Evolutionary conservation across 1,284 basidiomycete species (phyloP), one percentile per base, ranked within the genome.

Genomic region (Trichosporon asahii): DNA sequence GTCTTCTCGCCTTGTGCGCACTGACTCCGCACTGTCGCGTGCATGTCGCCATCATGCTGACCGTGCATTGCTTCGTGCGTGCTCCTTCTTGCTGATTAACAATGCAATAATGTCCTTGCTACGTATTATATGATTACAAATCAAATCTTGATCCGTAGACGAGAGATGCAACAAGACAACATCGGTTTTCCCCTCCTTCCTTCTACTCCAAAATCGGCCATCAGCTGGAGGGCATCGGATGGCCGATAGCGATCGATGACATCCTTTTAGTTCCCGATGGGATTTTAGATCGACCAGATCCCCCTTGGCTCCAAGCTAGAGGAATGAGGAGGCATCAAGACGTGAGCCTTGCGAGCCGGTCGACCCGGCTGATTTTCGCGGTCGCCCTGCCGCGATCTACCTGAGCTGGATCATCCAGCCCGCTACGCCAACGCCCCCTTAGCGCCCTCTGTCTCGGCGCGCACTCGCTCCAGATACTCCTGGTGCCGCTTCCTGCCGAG

Each of bases 401-500:
- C 21, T 23, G 49, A 25, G 18, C 40, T 44, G 18, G 40, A 44
- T 44, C 40, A n/a, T 44, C 18, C 18, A 18, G 40, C 15, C 40
- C 18, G 44, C 21, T 35, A 18, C 31, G 60, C 61, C 53, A 57
- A 21, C 53, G 23, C 29, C 15, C 33, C 57, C 21, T 21, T 53
- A n/a, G 40, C 27, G 27, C n/a, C 64, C 35, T 44, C 40, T 49
- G 64, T 23, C 65, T 70, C 72, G 1, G 33, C 65, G 7, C 70
- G 70, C 37, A 69, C 68, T 63, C 71, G 73, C 61, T 71, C 74
- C 23, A 82, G 67, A 73, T 80, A 82, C 61, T 80, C 79, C 67
- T 71, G 68, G 72, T 82, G 79, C 35, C 80, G 71, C 46, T 70
- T 71, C 64, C 75, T 76, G 11, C 80, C 80, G 66, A 82, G 70